Evolutionary conservation across 208 protist genomes (phyloP), one percentile per base, ranked within the genome.

Genomic region (Trypanosoma platydactyli): DNA sequence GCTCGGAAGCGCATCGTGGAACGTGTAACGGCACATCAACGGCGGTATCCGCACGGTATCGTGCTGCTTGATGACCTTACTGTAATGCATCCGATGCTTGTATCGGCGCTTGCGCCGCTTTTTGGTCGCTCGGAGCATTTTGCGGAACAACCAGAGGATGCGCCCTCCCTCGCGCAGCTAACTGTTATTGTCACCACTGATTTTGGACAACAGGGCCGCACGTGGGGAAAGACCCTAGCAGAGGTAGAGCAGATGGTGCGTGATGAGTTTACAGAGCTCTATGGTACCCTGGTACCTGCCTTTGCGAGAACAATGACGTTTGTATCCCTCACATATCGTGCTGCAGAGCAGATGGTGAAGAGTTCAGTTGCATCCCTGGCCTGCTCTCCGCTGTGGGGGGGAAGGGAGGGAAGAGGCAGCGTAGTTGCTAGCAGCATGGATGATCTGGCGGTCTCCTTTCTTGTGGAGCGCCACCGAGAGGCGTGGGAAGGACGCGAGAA

Each of bases 101-200:
- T 92, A 12, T 54, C 22, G 13, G 60, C 61, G 6, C 71, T 94
- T 33, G 74, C 79, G 4, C 89, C 89, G 24, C 76, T 94, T 12
- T 86, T 94, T 69, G 89, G 89, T 7, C 74, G 84, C 13, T 81
- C 76, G 0, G 54, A 75, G 15, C 61, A 83, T 68, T 94, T 91
- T 62, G 77, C 72, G 1, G 83, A 90, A 60, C 87, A 93, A 70
- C 65, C 84, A 20, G 64, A 68, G 20, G 51, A 52, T 40, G 33
- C 64, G 11, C 76, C 73, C 13, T 78, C 83, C 22, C 76, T 93
- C 20, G 71, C 71, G 3, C 75, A 89, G 54, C 55, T 91, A 27
- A 70, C 82, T 3, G 79, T 94, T 29, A 78, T 94, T 22, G 64
- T 94, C 15, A 92, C 89, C 5, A 90, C 89, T 13, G 89, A 94